Evolutionary conservation across 176 grass and related monocot species (phyloP).

Genomic region (Aechmea fasciata): DNA sequence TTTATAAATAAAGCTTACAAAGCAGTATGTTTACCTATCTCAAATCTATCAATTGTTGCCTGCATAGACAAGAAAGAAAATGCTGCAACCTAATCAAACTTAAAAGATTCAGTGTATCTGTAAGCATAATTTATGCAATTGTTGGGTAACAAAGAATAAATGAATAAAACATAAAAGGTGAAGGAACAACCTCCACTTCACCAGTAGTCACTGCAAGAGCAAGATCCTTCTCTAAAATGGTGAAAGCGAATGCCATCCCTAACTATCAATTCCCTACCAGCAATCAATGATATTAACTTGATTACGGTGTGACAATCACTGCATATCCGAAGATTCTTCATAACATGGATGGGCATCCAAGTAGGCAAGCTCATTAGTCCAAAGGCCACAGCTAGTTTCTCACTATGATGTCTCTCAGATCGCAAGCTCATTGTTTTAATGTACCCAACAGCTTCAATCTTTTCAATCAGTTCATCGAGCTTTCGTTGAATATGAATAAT

Average conservation of each 20-base stretch:
- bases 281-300: constrained; percentile 59
- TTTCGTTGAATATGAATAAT: constrained; percentile 48
- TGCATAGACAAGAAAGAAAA: too few species aligned
- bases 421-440: constrained; percentile 26
- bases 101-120: too few species aligned
- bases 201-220: constrained; percentile 86
- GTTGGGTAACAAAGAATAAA: not conserved
- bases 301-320: constrained; percentile 77
- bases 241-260: constrained; percentile 77
- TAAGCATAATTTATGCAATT: not conserved
- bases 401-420: constrained; percentile 57
- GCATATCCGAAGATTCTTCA: constrained; percentile 91
- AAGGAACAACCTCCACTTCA: constrained; percentile 14
- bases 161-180: too few species aligned
- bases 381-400: constrained; percentile 83
- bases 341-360: constrained; percentile 70
- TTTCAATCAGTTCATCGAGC: constrained; percentile 54
- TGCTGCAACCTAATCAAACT: too few species aligned
- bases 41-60: too few species aligned
- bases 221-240: constrained; percentile 66
- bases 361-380: constrained; percentile 60
- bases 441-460: constrained; percentile 50
- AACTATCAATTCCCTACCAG: constrained; percentile 52
- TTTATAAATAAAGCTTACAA: too few species aligned
- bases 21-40: too few species aligned